phyloP scores from a whole-genome alignment of 495 filamentous ascomycete species.

The Acidiella bohemica region DNA sequence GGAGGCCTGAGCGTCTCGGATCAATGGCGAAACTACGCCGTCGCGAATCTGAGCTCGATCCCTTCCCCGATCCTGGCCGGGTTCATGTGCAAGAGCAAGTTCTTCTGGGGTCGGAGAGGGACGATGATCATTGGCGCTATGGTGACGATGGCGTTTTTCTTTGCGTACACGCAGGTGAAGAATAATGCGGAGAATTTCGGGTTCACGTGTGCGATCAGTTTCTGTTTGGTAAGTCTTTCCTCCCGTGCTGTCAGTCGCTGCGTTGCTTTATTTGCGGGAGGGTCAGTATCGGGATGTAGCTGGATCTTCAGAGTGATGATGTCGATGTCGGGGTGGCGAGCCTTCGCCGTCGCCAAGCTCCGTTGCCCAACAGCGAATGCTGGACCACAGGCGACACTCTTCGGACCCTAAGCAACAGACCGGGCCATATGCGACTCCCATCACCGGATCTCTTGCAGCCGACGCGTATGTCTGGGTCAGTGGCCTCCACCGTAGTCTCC shows the following conservation, averaged over 20 bases:
- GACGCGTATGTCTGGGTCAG: constrained; percentile 7
- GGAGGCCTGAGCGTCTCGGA: constrained; percentile 37
- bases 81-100: constrained; percentile 43
- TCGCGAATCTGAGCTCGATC: constrained; percentile 51
- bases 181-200: constrained; percentile 46
- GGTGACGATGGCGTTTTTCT: constrained; percentile 27
- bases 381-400: too few relatives aligned
- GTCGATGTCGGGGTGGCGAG: constrained; percentile 4
- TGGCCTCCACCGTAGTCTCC: neutral
- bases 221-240: constrained; percentile 35
- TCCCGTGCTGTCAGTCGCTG: neutral
- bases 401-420: too few relatives aligned
- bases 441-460: too few relatives aligned
- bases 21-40: constrained; percentile 59
- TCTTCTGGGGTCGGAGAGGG: constrained; percentile 45
- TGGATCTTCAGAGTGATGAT: neutral
- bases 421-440: too few relatives aligned
- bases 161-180: constrained; percentile 49
- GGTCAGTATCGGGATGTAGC: too few relatives aligned
- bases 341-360: too few relatives aligned
- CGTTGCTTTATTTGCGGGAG: too few relatives aligned
- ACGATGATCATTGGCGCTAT: constrained; percentile 54
- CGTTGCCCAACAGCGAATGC: too few relatives aligned
- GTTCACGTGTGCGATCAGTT: constrained; percentile 50
- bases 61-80: constrained; percentile 53